Percentiles rank a stretch among this genome's conserved stretches.
Evolutionary conservation across 2,329 filamentous ascomycete species (phyloP).

Genomic region (Pseudocercospora pini-densiflorae): DNA sequence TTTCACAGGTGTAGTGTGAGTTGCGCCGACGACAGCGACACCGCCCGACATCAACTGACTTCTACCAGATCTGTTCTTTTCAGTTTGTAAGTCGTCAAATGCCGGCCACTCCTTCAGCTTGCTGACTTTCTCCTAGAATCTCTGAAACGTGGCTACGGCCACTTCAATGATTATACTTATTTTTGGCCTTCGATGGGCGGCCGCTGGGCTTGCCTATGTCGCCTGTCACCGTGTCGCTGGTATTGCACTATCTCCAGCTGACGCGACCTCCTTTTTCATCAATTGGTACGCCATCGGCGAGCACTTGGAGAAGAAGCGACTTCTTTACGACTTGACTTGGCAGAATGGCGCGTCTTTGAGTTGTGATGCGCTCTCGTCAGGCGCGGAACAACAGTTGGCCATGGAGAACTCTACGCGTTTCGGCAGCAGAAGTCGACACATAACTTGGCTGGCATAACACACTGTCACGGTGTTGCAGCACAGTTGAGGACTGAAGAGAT

Average conservation of each 20-base stretch:
- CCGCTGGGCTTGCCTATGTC: conserved; percentile 20
- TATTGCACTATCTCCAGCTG: conserved; percentile 17
- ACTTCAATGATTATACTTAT: too few relatives aligned
- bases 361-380: background rate
- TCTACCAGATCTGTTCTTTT: background rate
- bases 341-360: too few relatives aligned
- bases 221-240: conserved; percentile 18
- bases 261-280: conserved; percentile 15
- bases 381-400: background rate
- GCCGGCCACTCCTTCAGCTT: background rate
- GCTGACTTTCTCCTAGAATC: background rate
- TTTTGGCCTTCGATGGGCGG: conserved; percentile 10
- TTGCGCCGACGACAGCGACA: background rate
- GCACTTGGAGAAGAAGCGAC: background rate
- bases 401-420: background rate
- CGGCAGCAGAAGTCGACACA: background rate
- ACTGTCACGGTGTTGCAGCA: background rate
- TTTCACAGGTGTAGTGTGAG: background rate
- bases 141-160: conserved; percentile 13
- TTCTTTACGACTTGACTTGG: too few relatives aligned
- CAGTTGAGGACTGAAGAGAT: background rate
- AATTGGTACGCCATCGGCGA: background rate
- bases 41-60: background rate
- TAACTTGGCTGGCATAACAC: background rate
- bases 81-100: background rate